Conservation (phyloP, 176 grass and related monocot species). For the Eremochloa ophiuroides region DNA sequence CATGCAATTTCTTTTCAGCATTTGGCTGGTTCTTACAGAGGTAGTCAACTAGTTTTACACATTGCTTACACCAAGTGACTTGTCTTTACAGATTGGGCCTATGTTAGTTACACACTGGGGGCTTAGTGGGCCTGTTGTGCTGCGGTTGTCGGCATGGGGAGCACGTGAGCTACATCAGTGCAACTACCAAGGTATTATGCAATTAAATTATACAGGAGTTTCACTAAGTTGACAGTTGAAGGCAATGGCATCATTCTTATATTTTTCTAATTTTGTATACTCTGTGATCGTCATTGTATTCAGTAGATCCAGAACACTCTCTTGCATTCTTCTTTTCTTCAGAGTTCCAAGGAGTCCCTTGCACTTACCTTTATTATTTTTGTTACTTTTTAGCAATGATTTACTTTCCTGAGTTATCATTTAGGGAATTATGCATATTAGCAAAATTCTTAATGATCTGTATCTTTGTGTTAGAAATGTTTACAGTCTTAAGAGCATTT, state of each 20-base stretch:
- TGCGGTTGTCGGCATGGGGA: slow-evolving; percentile 87
- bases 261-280: background rate
- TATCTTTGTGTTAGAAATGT: background rate
- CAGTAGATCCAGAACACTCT: background rate
- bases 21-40: background rate
- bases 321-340: background rate
- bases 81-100: slow-evolving; percentile 51
- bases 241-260: background rate
- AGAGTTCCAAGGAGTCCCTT: background rate
- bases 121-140: slow-evolving; percentile 82
- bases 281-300: background rate
- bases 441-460: background rate
- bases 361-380: background rate
- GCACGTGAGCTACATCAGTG: slow-evolving; percentile 67
- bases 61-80: slow-evolving; percentile 21
- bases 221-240: background rate
- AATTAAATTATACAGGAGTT: background rate
- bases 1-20: background rate
- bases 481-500: background rate
- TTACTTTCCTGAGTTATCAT: background rate
- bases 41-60: background rate
- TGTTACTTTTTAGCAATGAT: background rate
- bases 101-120: slow-evolving; percentile 96
- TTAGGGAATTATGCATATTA: background rate
- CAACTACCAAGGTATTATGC: slow-evolving; percentile 67